Conservation (phyloP, 164 flowering plant species). For the Brasenia schreberi region DNA sequence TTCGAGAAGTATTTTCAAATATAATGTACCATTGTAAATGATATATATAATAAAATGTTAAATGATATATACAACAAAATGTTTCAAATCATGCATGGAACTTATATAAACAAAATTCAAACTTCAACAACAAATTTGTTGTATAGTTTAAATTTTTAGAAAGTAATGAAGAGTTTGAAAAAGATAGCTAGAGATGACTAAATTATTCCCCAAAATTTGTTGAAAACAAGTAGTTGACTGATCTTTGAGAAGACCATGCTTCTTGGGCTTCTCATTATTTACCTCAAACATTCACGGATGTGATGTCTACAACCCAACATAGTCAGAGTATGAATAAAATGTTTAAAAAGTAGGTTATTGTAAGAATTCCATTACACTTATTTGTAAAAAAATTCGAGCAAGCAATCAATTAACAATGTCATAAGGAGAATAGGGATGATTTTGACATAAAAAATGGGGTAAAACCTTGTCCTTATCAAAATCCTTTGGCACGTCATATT, state of each 20-base stretch:
- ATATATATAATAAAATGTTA: too few species aligned
- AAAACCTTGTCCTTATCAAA: too few species aligned
- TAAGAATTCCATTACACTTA: neutral
- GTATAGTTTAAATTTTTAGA: too few species aligned
- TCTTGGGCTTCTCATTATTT: slow-evolving; percentile 4
- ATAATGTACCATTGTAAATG: slow-evolving; percentile 2
- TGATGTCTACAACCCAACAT: slow-evolving; percentile 1
- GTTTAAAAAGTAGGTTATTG: slow-evolving; percentile 2
- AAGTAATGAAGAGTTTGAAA: too few species aligned
- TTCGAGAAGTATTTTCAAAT: too few species aligned
- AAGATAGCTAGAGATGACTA: neutral
- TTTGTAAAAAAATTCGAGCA: neutral
- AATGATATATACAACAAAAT: slow-evolving; percentile 3
- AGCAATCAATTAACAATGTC: neutral
- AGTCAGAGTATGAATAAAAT: neutral
- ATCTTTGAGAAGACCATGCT: neutral
- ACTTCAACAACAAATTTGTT: too few species aligned
- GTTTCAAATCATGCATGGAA: too few species aligned
- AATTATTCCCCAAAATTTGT: neutral
- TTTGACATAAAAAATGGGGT: neutral
- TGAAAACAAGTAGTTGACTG: slow-evolving; percentile 3
- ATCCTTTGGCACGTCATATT: neutral
- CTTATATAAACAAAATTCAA: too few species aligned
- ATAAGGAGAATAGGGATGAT: neutral
- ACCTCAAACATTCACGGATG: slow-evolving; percentile 3